phyloP scores from a whole-genome alignment of 768 basidiomycete genomes.

The Cystofilobasidium bisporidii region DNA sequence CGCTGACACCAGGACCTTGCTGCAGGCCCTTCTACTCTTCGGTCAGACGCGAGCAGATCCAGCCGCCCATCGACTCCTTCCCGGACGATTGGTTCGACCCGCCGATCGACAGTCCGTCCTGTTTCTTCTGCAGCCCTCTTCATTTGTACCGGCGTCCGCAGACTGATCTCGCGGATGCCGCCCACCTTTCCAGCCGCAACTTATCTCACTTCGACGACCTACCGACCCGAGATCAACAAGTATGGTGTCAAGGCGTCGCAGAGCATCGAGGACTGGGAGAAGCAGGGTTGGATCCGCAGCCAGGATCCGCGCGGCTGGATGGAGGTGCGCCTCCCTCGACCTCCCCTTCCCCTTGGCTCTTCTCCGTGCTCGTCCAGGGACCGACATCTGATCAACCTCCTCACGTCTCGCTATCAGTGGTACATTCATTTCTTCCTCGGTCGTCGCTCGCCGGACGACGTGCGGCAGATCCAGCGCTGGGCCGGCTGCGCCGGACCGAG shows the following conservation, averaged over 20 bases:
- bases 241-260: constrained; percentile 32
- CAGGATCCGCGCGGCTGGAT: constrained; percentile 32
- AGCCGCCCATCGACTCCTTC: neutral
- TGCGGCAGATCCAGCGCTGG: constrained; percentile 20
- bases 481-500: constrained; percentile 15
- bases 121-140: neutral
- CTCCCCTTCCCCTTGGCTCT: neutral
- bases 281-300: constrained; percentile 27
- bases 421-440: constrained; percentile 30
- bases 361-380: too few species aligned
- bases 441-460: constrained; percentile 21
- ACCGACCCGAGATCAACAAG: constrained; percentile 27
- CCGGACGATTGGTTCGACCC: constrained; percentile 20
- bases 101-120: constrained; percentile 12
- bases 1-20: too few species aligned
- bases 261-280: constrained; percentile 31
- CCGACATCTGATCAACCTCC: neutral
- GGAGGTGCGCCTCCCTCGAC: constrained; percentile 1
- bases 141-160: too few species aligned
- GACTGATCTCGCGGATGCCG: neutral
- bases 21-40: constrained; percentile 12
- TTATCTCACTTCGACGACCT: constrained; percentile 16
- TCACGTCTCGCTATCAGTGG: constrained; percentile 24
- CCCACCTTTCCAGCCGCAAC: neutral
- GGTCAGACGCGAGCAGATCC: neutral